These are phyloP conservation scores for Seiridium unicorne DNA, from an alignment of 2,329 filamentous ascomycete species.

Conservation along the genomic window DNA sequence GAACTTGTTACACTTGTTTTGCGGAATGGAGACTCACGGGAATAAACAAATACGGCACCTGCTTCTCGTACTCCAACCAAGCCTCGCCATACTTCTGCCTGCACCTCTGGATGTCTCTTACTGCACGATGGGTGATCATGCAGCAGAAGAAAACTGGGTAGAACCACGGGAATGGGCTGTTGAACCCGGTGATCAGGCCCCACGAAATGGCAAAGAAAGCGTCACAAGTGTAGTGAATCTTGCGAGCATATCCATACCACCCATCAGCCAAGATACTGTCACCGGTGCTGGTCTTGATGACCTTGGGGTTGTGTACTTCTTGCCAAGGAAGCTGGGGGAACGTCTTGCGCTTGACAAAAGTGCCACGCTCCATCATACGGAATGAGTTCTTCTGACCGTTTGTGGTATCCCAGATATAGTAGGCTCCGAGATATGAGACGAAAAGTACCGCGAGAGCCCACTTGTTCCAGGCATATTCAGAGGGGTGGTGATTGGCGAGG, in stretches of 20 bases:
- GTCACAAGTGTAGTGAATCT: conserved; percentile 51
- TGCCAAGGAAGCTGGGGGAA: conserved; percentile 94
- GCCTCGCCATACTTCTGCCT: conserved; percentile 76
- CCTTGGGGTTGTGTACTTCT: conserved; percentile 75
- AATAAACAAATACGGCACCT: conserved; percentile 81
- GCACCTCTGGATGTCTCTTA: conserved; percentile 74
- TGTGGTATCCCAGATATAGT: conserved; percentile 90
- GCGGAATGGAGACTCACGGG: conserved; percentile 27
- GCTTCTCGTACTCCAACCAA: conserved; percentile 77
- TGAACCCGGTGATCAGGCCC: conserved; percentile 51
- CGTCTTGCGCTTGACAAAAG: conserved; percentile 67
- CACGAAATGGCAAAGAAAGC: conserved; percentile 48
- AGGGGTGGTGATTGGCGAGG: conserved; percentile 78
- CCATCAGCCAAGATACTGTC: conserved; percentile 80
- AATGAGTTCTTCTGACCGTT: conserved; percentile 95
- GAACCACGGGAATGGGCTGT: conserved; percentile 84
- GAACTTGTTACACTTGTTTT: background rate
- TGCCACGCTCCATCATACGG: conserved; percentile 75
- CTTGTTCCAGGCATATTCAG: conserved; percentile 74
- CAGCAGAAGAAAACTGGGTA: conserved; percentile 77
- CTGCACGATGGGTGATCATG: conserved; percentile 80
- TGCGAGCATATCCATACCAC: conserved; percentile 77
- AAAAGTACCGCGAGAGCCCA: conserved; percentile 65
- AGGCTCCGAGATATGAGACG: conserved; percentile 73
- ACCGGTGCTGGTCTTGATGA: conserved; percentile 69